Conservation (phyloP, 164 flowering plant genomes). For the Taxillus chinensis region DNA sequence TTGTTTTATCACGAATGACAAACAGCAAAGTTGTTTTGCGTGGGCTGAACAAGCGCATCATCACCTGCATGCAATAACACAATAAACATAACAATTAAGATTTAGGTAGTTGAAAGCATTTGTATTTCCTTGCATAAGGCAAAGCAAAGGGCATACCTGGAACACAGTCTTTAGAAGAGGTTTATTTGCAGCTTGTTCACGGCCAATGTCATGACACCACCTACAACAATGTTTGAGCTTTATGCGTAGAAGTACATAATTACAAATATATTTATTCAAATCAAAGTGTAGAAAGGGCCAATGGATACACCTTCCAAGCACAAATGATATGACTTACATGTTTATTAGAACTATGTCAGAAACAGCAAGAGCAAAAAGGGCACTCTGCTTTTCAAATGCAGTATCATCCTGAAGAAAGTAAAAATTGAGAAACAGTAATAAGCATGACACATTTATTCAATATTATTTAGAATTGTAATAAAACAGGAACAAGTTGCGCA, state of each 20-base stretch:
- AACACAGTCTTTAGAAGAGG: constrained; percentile 94
- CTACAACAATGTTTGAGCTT: constrained; percentile 19
- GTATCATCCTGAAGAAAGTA: constrained; percentile 77
- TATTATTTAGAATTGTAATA: too few species aligned
- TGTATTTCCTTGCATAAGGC: background rate
- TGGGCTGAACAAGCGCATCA: constrained; percentile 97
- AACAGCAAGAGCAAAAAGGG: constrained; percentile 98
- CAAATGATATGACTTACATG: constrained; percentile 47
- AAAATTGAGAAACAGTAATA: background rate
- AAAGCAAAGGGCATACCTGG: constrained; percentile 40
- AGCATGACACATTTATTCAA: background rate
- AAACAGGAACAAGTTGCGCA: too few species aligned
- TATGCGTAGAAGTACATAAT: too few species aligned
- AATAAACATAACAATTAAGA: constrained; percentile 5
- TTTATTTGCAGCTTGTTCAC: constrained; percentile 98
- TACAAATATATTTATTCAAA: background rate
- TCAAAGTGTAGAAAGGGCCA: background rate
- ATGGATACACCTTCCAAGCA: background rate
- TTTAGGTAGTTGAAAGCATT: background rate
- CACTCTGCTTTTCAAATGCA: constrained; percentile 98
- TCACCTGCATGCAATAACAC: constrained; percentile 47
- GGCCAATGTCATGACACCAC: constrained; percentile 99
- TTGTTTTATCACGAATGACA: constrained; percentile 93
- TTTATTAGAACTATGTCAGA: constrained; percentile 96
- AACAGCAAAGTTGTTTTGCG: constrained; percentile 93